Percentiles rank a stretch among this genome's conserved stretches.
Evolutionary conservation across 169 alveolate species (phyloP).

Genomic region (Cystoisospora suis): DNA sequence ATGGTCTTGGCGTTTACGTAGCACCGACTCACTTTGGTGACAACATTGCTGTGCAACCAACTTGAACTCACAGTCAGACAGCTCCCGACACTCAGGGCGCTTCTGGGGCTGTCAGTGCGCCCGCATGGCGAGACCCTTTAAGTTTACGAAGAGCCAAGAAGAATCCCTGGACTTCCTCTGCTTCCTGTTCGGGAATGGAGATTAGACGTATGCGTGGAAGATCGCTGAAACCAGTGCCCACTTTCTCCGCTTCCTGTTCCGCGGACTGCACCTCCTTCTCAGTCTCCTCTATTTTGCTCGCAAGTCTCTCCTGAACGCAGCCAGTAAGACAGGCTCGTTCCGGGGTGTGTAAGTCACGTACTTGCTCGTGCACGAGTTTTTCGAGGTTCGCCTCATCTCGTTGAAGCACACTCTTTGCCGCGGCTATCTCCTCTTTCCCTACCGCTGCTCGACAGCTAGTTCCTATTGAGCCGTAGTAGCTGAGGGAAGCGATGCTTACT

Average conservation of each 20-base stretch:
- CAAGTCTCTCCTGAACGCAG: neutral
- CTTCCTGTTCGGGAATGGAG: neutral
- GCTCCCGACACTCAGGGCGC: no score
- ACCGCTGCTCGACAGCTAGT: neutral
- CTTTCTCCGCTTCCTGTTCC: neutral
- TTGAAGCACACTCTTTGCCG: neutral
- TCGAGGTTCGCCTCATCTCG: conserved; percentile 6
- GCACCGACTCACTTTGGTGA: no score
- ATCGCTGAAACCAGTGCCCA: no score
- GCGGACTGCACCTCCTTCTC: neutral
- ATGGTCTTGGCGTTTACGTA: no score
- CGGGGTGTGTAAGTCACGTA: neutral
- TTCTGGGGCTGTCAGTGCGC: neutral
- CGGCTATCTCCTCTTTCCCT: neutral
- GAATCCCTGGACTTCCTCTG: neutral
- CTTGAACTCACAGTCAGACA: no score
- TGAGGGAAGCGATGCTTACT: neutral
- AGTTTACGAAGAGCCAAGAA: neutral
- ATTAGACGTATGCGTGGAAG: neutral
- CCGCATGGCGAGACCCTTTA: conserved; percentile 1
- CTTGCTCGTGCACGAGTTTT: neutral
- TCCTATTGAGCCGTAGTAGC: neutral
- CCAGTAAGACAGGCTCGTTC: no score
- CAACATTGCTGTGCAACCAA: no score
- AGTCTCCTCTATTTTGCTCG: neutral